A percentile compares a stretch with the other conserved stretches of the same genome.
Conservation (phyloP, 345 rosid genomes). For the Eucalyptus grandis region DNA sequence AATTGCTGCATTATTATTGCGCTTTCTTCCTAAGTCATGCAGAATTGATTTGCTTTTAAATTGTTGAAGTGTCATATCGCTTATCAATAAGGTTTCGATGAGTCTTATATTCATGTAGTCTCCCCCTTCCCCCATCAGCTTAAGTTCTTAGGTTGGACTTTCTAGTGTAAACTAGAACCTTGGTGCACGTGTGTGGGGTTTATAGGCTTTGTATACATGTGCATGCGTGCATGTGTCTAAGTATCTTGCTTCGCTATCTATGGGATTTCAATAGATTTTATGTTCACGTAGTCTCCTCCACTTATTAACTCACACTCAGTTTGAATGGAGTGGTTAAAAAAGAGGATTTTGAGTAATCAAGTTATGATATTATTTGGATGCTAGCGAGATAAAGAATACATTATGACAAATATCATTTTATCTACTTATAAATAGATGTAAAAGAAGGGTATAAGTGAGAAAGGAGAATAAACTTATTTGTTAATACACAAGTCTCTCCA, state of each 20-base stretch:
- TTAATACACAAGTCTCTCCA: neutral
- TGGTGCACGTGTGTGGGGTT: neutral
- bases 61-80: neutral
- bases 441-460: neutral
- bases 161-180: neutral
- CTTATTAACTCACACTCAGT: neutral
- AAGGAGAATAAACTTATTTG: neutral
- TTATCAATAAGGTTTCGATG: neutral
- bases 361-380: neutral
- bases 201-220: neutral
- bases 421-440: neutral
- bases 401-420: neutral
- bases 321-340: neutral
- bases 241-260: neutral
- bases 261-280: neutral
- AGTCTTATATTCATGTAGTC: neutral
- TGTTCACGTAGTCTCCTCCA: neutral
- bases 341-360: neutral
- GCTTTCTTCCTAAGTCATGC: neutral
- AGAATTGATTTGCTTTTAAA: neutral
- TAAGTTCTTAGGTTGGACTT: neutral
- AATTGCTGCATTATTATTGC: neutral
- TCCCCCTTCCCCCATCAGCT: neutral
- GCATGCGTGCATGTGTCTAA: neutral
- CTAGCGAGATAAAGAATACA: neutral